Conservation (phyloP, 2,329 filamentous ascomycete species). For the Fusarium sp. region DNA sequence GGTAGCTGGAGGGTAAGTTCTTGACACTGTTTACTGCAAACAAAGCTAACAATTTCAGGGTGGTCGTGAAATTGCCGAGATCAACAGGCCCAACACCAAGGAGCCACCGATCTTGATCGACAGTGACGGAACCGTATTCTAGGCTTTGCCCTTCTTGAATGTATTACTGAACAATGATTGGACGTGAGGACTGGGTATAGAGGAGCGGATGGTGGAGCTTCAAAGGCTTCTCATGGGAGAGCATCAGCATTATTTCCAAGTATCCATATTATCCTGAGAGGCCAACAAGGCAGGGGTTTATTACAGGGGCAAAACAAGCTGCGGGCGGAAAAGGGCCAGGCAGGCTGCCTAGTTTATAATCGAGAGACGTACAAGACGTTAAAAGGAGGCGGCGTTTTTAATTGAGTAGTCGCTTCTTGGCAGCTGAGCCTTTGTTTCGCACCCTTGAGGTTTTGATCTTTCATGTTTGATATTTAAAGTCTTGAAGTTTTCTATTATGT, state of each 20-base stretch:
- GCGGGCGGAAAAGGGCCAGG: conserved; percentile 33
- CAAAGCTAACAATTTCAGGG: conserved; percentile 65
- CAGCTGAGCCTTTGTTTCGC: too few relatives aligned
- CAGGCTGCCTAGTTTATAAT: conserved; percentile 41
- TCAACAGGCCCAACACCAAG: conserved; percentile 94
- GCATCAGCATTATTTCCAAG: conserved; percentile 38
- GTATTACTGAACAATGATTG: conserved; percentile 40
- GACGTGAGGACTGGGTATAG: conserved; percentile 34
- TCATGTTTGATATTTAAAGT: too few relatives aligned
- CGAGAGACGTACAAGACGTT: conserved; percentile 35
- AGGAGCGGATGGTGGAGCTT: conserved; percentile 23
- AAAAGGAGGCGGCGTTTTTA: conserved; percentile 26
- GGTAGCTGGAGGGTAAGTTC: conserved; percentile 93
- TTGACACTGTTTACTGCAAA: neutral
- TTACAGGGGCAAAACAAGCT: conserved; percentile 28
- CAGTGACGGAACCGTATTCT: conserved; percentile 97
- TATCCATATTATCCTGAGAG: conserved; percentile 30
- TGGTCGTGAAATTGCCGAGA: conserved; percentile 94
- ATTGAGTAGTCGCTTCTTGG: neutral
- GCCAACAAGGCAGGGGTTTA: conserved; percentile 20
- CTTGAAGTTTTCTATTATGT: too few relatives aligned
- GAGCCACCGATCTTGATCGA: conserved; percentile 96
- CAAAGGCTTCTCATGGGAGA: conserved; percentile 18
- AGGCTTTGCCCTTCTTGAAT: conserved; percentile 45
- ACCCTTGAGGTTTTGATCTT: too few relatives aligned